Evolutionary conservation across 108 stramenopile species (phyloP).

Genomic region (Fragilaria crotonensis): DNA sequence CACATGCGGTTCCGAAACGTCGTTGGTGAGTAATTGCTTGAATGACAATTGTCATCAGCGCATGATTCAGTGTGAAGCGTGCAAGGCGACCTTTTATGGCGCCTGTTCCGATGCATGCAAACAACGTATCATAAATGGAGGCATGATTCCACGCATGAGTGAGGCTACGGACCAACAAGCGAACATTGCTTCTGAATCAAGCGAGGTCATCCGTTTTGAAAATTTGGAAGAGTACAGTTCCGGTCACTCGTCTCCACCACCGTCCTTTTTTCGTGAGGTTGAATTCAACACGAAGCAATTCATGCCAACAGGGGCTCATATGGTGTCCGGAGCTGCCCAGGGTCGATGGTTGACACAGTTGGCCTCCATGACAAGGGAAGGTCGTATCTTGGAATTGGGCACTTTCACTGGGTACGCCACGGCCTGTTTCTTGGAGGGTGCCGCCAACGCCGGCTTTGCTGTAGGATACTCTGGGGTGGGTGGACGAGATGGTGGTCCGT

Average conservation of each 20-base stretch:
- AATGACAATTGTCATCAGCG: constrained; percentile 86
- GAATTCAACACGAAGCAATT: constrained; percentile 64
- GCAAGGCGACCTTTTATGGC: constrained; percentile 46
- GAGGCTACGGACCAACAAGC: not conserved
- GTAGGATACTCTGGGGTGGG: constrained; percentile 10
- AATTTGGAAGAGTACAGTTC: constrained; percentile 69
- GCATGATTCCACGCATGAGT: constrained; percentile 25
- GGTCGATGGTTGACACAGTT: constrained; percentile 72
- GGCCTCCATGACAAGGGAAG: constrained; percentile 66
- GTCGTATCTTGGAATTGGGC: constrained; percentile 83
- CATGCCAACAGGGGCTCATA: constrained; percentile 74
- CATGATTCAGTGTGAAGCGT: constrained; percentile 88
- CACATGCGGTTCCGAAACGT: constrained; percentile 84
- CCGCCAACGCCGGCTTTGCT: constrained; percentile 35
- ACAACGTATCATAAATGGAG: constrained; percentile 49
- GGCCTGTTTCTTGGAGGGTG: constrained; percentile 75
- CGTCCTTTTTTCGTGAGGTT: constrained; percentile 55
- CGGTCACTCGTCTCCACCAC: constrained; percentile 49
- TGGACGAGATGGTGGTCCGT: constrained; percentile 46
- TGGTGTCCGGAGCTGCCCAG: constrained; percentile 80
- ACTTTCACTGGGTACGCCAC: constrained; percentile 93
- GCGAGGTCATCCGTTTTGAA: constrained; percentile 10
- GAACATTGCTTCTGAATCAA: not conserved
- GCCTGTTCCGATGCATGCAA: constrained; percentile 85
- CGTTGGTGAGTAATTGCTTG: constrained; percentile 81